A percentile compares a stretch with the other conserved stretches of the same genome.
Evolutionary conservation across 1,284 basidiomycete species (phyloP).

Genomic region (Tetrapyrgos nigripes): DNA sequence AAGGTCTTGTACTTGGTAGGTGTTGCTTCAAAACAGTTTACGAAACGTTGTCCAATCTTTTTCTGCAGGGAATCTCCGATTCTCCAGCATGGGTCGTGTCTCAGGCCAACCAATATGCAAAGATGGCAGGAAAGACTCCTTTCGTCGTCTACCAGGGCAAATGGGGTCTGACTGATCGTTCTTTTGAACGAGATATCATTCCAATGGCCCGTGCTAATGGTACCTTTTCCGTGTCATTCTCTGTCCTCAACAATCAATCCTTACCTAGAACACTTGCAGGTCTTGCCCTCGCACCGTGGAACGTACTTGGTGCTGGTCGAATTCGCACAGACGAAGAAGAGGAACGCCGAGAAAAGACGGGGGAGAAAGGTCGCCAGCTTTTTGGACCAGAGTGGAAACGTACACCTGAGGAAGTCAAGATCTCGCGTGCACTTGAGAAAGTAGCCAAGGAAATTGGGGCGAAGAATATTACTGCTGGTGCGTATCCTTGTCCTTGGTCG

Average conservation of each 20-base stretch:
- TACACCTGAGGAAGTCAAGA: constrained; percentile 43
- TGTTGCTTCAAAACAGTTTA: background rate
- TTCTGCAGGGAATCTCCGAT: constrained; percentile 43
- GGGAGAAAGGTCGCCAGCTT: constrained; percentile 47
- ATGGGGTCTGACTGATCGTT: constrained; percentile 55
- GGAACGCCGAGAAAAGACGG: constrained; percentile 39
- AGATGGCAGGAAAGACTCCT: constrained; percentile 50
- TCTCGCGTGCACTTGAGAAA: constrained; percentile 28
- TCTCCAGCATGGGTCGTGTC: constrained; percentile 52
- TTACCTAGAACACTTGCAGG: background rate
- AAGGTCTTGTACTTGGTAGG: background rate
- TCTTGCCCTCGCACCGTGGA: constrained; percentile 4
- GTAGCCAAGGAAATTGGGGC: constrained; percentile 5
- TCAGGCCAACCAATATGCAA: constrained; percentile 49
- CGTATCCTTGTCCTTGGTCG: background rate
- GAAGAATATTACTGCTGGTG: constrained; percentile 9
- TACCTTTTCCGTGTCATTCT: constrained; percentile 8
- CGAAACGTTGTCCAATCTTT: too few species aligned
- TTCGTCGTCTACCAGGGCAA: constrained; percentile 60
- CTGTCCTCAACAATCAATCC: too few species aligned
- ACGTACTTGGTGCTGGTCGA: constrained; percentile 52
- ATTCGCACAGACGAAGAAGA: constrained; percentile 57
- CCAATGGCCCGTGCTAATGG: constrained; percentile 59
- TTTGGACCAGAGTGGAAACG: constrained; percentile 44
- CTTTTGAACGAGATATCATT: constrained; percentile 61